Evolutionary conservation across 2,329 filamentous ascomycete species (phyloP).

Genomic region (Aspergillus sp.): DNA sequence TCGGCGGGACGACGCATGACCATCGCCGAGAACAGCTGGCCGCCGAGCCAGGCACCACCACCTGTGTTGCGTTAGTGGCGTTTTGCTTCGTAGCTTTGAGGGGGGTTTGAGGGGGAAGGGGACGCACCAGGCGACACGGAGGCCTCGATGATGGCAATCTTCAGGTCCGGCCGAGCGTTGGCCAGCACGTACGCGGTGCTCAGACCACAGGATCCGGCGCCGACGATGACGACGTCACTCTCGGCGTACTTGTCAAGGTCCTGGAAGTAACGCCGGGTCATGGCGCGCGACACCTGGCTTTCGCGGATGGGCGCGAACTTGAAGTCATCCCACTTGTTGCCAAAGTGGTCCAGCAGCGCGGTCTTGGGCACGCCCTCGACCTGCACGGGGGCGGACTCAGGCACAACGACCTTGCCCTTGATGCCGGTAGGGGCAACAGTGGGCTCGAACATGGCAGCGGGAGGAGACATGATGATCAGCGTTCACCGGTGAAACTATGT

Average conservation of each 20-base stretch:
- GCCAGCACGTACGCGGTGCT: constrained; percentile 81
- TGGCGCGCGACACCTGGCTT: constrained; percentile 86
- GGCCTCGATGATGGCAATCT: constrained; percentile 88
- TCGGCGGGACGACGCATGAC: constrained; percentile 92
- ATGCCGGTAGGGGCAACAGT: constrained; percentile 36
- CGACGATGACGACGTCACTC: constrained; percentile 90
- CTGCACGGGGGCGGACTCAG: constrained; percentile 35
- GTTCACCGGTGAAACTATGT: constrained; percentile 19
- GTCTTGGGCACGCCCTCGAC: constrained; percentile 43
- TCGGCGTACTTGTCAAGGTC: constrained; percentile 88
- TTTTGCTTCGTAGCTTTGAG: too few species aligned
- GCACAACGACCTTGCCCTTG: constrained; percentile 45
- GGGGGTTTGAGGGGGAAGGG: too few species aligned
- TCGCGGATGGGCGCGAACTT: constrained; percentile 84
- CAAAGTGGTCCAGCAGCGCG: constrained; percentile 62
- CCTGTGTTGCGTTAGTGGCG: constrained; percentile 42
- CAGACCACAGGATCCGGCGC: constrained; percentile 83
- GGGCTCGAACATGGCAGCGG: constrained; percentile 62
- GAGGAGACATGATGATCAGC: constrained; percentile 68
- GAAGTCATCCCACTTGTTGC: constrained; percentile 77
- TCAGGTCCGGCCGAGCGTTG: constrained; percentile 80
- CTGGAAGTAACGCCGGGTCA: constrained; percentile 89
- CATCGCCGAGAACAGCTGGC: constrained; percentile 94
- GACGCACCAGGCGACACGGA: constrained; percentile 68
- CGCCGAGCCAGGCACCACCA: constrained; percentile 88